Evolutionary conservation across 1,139 yeast genomes (phyloP), one percentile per base, ranked within the genome.

Genomic region (Geotrichum siamense): DNA sequence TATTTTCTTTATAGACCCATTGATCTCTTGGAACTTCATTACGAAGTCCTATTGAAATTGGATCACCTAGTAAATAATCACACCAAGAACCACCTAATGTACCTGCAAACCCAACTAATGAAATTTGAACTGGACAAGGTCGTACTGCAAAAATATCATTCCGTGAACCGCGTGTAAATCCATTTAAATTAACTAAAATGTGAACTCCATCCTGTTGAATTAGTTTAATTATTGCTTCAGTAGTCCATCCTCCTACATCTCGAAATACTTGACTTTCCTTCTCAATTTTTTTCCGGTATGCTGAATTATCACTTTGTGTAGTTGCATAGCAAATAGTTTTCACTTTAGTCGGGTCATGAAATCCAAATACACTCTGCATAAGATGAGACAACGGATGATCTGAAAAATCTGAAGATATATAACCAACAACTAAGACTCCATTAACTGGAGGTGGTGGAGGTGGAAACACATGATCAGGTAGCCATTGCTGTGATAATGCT

Each of bases 51-150:
- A 47, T 44, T 3, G 48, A 9, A 12, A 49, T 46, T 15, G 39
- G 31, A 45, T 61, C 65, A 1, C 60, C 64, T 9, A 61, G 48
- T 16, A 61, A 43, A 39, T 61, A 61, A 41, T 61, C 65, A 38
- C 57, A 53, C 65, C 65, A 61, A 17, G 53, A 56, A 5, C 60
- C 62, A 2, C 64, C 65, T 47, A 61, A 48, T 12, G 63, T 55
- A 2, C 66, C 65, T 2, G 66, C 65, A 48, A 61, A 62, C 3
- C 66, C 66, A 63, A 62, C 60, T 10, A 62, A 49, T 2, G 63
- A 49, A 9, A 62, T 48, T 38, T 60, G 63, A n/a, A 62, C 49
- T 2, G 66, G 66, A 27, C 61, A 58, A 3, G 64, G 62, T 8
- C 65, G 48, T 10, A 59, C 54, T 2, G 65, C 64, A 48, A 62